Percentiles rank a stretch among this genome's conserved stretches.
Conservation (phyloP, 768 basidiomycete species). For the Mycena rosella region DNA sequence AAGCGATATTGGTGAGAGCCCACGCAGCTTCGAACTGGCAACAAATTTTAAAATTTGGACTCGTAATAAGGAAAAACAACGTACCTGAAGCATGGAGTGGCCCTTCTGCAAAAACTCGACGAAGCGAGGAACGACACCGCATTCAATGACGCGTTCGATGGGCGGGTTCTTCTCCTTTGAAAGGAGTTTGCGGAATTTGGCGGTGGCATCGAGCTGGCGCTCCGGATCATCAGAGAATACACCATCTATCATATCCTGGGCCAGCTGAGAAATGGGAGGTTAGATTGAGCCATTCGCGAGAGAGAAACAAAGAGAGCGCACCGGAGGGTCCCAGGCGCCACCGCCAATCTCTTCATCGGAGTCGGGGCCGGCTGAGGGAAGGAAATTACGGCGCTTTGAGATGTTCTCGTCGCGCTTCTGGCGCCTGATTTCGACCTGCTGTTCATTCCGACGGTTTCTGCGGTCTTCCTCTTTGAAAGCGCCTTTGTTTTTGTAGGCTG, state of each 20-base stretch:
- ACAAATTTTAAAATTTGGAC: background rate
- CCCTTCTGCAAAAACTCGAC: constrained; percentile 91
- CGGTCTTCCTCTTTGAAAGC: constrained; percentile 93
- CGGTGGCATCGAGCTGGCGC: constrained; percentile 95
- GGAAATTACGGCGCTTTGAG: constrained; percentile 95
- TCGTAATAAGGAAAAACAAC: constrained; percentile 23
- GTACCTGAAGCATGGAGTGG: constrained; percentile 87
- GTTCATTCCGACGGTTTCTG: constrained; percentile 95
- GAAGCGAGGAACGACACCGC: constrained; percentile 96
- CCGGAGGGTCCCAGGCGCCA: constrained; percentile 83
- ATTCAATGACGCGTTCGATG: constrained; percentile 98
- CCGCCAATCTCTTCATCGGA: constrained; percentile 91
- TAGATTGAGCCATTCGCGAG: constrained; percentile 5
- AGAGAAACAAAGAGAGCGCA: constrained; percentile 51
- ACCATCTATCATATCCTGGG: constrained; percentile 92
- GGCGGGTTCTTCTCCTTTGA: constrained; percentile 99
- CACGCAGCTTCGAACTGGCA: constrained; percentile 96
- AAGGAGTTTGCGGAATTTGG: constrained; percentile 97
- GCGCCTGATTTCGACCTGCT: constrained; percentile 98
- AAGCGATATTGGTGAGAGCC: constrained; percentile 98
- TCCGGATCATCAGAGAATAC: constrained; percentile 95
- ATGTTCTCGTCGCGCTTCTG: constrained; percentile 99
- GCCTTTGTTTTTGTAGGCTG: constrained; percentile 93
- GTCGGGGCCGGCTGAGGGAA: constrained; percentile 78
- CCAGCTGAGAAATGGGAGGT: constrained; percentile 65